Base-by-base conservation (phyloP, 805 yeast species). In the Kodamaea nitidulidarum region DNA sequence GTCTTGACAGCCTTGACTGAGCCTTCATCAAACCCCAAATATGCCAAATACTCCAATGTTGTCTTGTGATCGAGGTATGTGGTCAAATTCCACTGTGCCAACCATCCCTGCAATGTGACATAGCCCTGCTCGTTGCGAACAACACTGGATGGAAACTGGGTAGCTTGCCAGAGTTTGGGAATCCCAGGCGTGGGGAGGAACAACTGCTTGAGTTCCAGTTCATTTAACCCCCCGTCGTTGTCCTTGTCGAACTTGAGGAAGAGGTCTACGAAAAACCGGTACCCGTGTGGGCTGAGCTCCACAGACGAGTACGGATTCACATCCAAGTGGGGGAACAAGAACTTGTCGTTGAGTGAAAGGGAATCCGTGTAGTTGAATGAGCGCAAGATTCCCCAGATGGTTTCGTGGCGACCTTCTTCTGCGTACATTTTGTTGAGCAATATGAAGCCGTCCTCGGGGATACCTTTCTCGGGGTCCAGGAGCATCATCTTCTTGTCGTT, bases 21-120 rank as follows among this genome's bases (percentile, higher is more conserved):
- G 46, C 63, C 65, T 52, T 68, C 75, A 44, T 86, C 95, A 54
- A 84, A 91, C 0, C 98, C 99, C 40, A 93, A 71, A 63, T 86
- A 87, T 0, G 95, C 95, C 45, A 93, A 63, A 52, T 91, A 93
- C 36, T 88, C 95, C 36, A 93, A 71, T 0, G 98, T 88, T 1
- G 88, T 82, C 49, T 75, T 79, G 55, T 84, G 79, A 51, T 90
- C 95, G 21, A 93, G 65, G 49, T 79, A 88, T 0, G 98, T 91
- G 0, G 96, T 88, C 85, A 93, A 84, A 50, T 91, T 83, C 99
- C 99, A 93, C 54, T 91, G 98, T 0, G 98, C 98, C 27, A 93
- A 64, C 99, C 99, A 93, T 2, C 99, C 98, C 63, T 95, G 98
- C 18, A 93, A 61, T 0, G 98, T 88, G 3, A 93, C 88, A 55